These are phyloP conservation scores for Avena sativa DNA, from an alignment of 176 grass and related monocot genomes.

Conservation along the genomic window DNA sequence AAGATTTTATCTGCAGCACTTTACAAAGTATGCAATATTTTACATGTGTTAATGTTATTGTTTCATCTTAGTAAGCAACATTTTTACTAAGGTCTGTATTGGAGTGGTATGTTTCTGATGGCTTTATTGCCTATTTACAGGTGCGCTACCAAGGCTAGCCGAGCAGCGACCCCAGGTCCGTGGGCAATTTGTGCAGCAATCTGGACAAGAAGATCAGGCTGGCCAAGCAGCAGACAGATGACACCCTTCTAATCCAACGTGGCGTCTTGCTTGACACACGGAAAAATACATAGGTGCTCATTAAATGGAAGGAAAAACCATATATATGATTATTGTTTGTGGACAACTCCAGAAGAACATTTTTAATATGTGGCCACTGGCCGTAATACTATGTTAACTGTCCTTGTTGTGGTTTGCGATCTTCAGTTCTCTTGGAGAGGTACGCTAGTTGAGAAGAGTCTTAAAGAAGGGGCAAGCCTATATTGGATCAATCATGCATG, in stretches of 20 bases:
- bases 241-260: conserved; percentile 28
- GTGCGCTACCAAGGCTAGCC: conserved; percentile 80
- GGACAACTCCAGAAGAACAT: conserved; percentile 13
- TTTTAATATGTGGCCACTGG: conserved; percentile 11
- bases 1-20: neutral
- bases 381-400: neutral
- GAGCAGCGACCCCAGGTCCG: conserved; percentile 78
- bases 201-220: conserved; percentile 41
- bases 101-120: conserved; percentile 47
- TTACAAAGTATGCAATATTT: neutral
- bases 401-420: conserved; percentile 21
- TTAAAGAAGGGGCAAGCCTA: conserved; percentile 31
- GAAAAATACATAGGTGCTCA: conserved; percentile 32
- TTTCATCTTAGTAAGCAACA: neutral
- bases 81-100: neutral
- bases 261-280: neutral
- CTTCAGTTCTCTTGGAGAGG: conserved; percentile 45
- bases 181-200: conserved; percentile 84
- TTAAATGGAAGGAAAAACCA: conserved; percentile 30
- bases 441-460: conserved; percentile 9
- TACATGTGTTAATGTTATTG: neutral
- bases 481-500: too few relatives aligned
- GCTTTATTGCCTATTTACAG: conserved; percentile 54
- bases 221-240: conserved; percentile 60
- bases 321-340: conserved; percentile 6